Percentiles rank a stretch among this genome's conserved stretches.
Conservation (phyloP, 2,329 filamentous ascomycete genomes). For the Epicoccum nigrum region DNA sequence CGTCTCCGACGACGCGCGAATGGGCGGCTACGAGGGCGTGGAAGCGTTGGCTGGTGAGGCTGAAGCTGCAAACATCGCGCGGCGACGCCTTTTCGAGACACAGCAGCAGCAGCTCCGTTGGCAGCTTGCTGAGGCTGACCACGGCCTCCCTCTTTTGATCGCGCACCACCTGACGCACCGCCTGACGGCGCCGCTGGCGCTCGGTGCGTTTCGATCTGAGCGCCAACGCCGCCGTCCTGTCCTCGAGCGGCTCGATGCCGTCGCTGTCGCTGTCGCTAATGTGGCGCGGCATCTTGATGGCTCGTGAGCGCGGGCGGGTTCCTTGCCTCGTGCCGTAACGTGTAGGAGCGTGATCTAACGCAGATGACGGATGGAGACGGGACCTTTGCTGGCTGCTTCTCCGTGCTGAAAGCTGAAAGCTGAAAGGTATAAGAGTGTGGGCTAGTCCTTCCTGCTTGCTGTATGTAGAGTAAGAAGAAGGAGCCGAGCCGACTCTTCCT, state of each 20-base stretch:
- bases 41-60: slow-evolving; percentile 52
- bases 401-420: no score
- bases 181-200: slow-evolving; percentile 54
- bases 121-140: slow-evolving; percentile 54
- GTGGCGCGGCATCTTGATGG: slow-evolving; percentile 29
- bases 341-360: no score
- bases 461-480: no score
- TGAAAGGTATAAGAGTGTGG: no score
- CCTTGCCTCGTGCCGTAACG: no score
- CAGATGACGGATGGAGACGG: no score
- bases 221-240: slow-evolving; percentile 56
- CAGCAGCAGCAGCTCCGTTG: slow-evolving; percentile 59
- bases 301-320: background rate
- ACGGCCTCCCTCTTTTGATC: slow-evolving; percentile 39
- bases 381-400: no score
- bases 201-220: slow-evolving; percentile 61
- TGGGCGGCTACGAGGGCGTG: slow-evolving; percentile 54
- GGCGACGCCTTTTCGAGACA: slow-evolving; percentile 57
- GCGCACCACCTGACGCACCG: slow-evolving; percentile 32
- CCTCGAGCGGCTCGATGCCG: slow-evolving; percentile 55
- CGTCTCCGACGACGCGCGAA: slow-evolving; percentile 51
- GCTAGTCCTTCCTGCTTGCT: no score
- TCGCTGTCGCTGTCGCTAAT: slow-evolving; percentile 28
- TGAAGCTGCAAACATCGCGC: slow-evolving; percentile 58
- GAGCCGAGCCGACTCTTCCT: no score